Conservation (phyloP, 2,329 filamentous ascomycete species). For the Ceratocystiopsis sp. region DNA sequence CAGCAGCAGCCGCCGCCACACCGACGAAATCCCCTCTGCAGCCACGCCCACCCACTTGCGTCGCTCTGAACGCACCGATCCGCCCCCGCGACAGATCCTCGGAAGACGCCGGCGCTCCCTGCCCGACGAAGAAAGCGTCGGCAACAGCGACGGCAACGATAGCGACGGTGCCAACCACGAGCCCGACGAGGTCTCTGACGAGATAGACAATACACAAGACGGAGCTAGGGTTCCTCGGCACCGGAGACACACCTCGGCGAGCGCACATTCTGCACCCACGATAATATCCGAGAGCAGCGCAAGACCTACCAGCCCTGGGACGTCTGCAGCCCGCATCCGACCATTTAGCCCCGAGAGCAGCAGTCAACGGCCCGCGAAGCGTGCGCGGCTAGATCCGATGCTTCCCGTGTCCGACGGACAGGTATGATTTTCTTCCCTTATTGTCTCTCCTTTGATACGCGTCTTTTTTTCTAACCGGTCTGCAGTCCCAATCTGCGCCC, state of each 20-base stretch:
- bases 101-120: constrained; percentile 37
- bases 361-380: constrained; percentile 3
- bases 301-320: too few species aligned
- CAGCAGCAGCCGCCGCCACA: background rate
- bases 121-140: constrained; percentile 16
- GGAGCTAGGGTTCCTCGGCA: background rate
- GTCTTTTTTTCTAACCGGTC: background rate
- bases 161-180: too few species aligned
- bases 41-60: background rate
- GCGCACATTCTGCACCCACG: too few species aligned
- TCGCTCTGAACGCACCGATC: background rate
- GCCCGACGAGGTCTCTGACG: too few species aligned
- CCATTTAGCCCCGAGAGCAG: background rate
- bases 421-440: background rate
- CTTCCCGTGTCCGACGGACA: constrained; percentile 3
- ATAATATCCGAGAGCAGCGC: too few species aligned
- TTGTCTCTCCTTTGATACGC: background rate
- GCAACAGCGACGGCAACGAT: too few species aligned
- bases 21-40: too few species aligned
- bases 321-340: too few species aligned
- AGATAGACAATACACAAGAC: background rate
- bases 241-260: too few species aligned
- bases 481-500: constrained; percentile 12
- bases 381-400: constrained; percentile 5
- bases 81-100: constrained; percentile 23